These are phyloP conservation scores for Vigna trinervia DNA, from an alignment of 306 rosid species.

Conservation along the genomic window DNA sequence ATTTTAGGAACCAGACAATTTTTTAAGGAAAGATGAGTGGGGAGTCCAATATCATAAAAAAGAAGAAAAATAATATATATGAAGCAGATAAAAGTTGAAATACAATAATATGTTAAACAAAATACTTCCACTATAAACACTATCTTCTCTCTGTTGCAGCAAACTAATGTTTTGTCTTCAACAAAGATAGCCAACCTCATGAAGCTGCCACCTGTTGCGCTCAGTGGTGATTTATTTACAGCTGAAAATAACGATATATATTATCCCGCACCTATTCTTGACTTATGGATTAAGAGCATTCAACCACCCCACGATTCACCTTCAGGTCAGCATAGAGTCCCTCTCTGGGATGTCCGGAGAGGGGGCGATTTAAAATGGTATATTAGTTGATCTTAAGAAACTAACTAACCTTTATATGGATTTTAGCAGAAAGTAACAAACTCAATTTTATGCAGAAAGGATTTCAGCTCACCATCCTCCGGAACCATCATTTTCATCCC, in stretches of 20 bases:
- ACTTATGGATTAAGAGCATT: constrained; percentile 70
- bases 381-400: constrained; percentile 17
- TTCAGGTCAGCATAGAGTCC: constrained; percentile 62
- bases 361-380: background rate
- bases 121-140: constrained; percentile 5
- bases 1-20: background rate
- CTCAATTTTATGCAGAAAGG: constrained; percentile 53
- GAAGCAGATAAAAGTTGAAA: background rate
- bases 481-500: constrained; percentile 62
- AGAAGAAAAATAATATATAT: background rate
- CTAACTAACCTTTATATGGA: constrained; percentile 6
- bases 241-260: constrained; percentile 57
- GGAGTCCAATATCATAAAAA: constrained; percentile 2
- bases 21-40: background rate
- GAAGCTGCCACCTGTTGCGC: constrained; percentile 74
- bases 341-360: background rate
- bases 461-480: constrained; percentile 59
- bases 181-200: constrained; percentile 68
- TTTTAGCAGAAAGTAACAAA: constrained; percentile 10
- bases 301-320: constrained; percentile 61
- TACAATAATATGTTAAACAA: constrained; percentile 8
- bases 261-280: constrained; percentile 75
- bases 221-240: constrained; percentile 59
- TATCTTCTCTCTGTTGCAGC: constrained; percentile 51
- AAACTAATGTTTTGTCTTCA: constrained; percentile 46